Percentiles rank a stretch among this genome's conserved stretches.
phyloP scores from a whole-genome alignment of 2,329 filamentous ascomycete genomes.

The Calonectria ilicicola region DNA sequence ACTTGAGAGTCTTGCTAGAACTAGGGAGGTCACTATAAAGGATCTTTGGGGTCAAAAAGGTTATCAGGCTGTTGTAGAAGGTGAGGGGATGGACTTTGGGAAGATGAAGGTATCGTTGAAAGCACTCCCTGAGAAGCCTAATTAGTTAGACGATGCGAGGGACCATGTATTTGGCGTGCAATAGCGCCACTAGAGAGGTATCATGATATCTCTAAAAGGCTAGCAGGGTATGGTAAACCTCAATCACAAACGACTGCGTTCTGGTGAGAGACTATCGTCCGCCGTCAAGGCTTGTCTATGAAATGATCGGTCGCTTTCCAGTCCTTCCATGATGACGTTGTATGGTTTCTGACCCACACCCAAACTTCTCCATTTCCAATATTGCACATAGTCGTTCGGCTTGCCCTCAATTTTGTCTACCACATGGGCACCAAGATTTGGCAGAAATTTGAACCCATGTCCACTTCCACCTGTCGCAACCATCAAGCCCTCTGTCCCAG shows the following conservation, averaged over 20 bases:
- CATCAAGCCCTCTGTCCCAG: slow-evolving; percentile 17
- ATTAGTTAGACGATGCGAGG: background rate
- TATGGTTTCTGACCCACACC: slow-evolving; percentile 12
- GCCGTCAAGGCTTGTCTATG: slow-evolving; percentile 7
- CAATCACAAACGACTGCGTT: background rate
- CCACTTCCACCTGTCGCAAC: slow-evolving; percentile 21
- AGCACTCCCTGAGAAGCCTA: background rate
- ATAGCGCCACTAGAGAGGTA: too few species aligned
- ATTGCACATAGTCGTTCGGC: slow-evolving; percentile 3
- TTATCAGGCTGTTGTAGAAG: background rate
- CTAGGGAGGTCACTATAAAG: slow-evolving; percentile 68
- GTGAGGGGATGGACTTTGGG: background rate
- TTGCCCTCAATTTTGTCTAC: slow-evolving; percentile 20
- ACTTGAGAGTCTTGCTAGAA: slow-evolving; percentile 65
- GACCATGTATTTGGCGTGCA: too few species aligned
- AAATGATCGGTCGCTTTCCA: slow-evolving; percentile 11
- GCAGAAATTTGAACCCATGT: slow-evolving; percentile 14
- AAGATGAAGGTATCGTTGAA: background rate
- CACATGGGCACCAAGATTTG: slow-evolving; percentile 17
- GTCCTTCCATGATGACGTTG: slow-evolving; percentile 25
- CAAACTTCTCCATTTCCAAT: slow-evolving; percentile 22
- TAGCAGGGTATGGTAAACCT: too few species aligned
- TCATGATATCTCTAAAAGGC: too few species aligned
- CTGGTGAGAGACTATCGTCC: background rate
- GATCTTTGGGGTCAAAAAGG: slow-evolving; percentile 39